Conservation (phyloP, 176 grass and related monocot genomes). For the Phoenix roebelenii region DNA sequence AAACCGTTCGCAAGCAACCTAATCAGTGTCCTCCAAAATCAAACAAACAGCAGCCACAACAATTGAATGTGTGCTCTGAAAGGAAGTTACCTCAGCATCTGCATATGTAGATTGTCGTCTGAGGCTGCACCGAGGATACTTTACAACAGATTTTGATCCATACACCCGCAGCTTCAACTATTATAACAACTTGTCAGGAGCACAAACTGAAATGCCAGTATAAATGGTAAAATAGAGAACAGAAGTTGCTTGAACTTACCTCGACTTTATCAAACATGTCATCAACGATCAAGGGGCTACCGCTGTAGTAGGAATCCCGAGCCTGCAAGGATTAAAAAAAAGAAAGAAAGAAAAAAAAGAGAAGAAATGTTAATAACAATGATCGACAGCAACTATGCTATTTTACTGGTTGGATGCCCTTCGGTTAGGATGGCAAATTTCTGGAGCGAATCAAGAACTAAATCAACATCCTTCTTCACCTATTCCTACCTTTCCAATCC, state of each 20-base stretch:
- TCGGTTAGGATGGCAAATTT: no score
- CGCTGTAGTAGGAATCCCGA: conserved; percentile 88
- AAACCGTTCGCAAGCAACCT: background rate
- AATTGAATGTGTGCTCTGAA: background rate
- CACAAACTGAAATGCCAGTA: background rate
- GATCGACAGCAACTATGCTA: no score
- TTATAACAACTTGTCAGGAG: background rate
- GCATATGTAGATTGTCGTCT: conserved; percentile 69
- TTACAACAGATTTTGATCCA: conserved; percentile 79
- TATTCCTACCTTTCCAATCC: no score
- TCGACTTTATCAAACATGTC: conserved; percentile 98
- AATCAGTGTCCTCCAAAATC: no score
- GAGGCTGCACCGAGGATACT: conserved; percentile 92
- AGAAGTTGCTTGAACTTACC: conserved; percentile 20
- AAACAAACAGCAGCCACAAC: no score
- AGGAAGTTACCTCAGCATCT: conserved; percentile 67
- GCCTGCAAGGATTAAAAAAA: conserved; percentile 32
- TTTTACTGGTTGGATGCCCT: no score
- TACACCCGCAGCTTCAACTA: conserved; percentile 85
- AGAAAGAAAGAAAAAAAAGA: background rate
- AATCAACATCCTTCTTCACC: no score
- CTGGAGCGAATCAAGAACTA: no score
- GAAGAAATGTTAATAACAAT: no score
- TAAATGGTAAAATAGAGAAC: background rate
- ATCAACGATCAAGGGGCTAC: conserved; percentile 79